These are phyloP conservation scores for Umbelopsis sp. DNA, from an alignment of 192 early-diverging fungal species.

Conservation along the genomic window DNA sequence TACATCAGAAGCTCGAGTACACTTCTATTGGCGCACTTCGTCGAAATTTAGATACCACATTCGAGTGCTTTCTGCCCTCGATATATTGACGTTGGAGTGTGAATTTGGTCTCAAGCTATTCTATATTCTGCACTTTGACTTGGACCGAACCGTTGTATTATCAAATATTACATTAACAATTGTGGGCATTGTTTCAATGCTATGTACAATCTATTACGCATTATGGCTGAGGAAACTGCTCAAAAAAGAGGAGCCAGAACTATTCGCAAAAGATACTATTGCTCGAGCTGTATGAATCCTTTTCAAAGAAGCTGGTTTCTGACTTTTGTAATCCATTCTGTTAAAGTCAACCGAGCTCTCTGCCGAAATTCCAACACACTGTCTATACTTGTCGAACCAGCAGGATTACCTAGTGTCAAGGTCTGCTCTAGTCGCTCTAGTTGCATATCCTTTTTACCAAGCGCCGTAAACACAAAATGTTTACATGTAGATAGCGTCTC, in stretches of 20 bases:
- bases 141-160: constrained; percentile 33
- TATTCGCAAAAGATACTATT: constrained; percentile 24
- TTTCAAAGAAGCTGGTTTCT: background rate
- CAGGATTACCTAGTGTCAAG: background rate
- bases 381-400: background rate
- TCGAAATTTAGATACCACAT: constrained; percentile 35
- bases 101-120: constrained; percentile 41
- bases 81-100: constrained; percentile 31
- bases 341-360: constrained; percentile 6
- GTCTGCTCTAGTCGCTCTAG: constrained; percentile 1
- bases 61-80: constrained; percentile 38
- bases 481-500: background rate
- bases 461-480: constrained; percentile 6
- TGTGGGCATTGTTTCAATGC: constrained; percentile 27
- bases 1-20: constrained; percentile 21
- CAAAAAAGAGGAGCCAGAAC: constrained; percentile 25
- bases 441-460: constrained; percentile 6
- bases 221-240: constrained; percentile 26
- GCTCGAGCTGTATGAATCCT: background rate
- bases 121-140: constrained; percentile 36
- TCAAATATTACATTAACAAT: constrained; percentile 33
- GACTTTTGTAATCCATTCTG: background rate
- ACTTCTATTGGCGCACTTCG: constrained; percentile 45
- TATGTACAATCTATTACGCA: constrained; percentile 32
- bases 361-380: constrained; percentile 18